Evolutionary conservation across 2,329 filamentous ascomycete species (phyloP).

Genomic region (Colletotrichum sp.): DNA sequence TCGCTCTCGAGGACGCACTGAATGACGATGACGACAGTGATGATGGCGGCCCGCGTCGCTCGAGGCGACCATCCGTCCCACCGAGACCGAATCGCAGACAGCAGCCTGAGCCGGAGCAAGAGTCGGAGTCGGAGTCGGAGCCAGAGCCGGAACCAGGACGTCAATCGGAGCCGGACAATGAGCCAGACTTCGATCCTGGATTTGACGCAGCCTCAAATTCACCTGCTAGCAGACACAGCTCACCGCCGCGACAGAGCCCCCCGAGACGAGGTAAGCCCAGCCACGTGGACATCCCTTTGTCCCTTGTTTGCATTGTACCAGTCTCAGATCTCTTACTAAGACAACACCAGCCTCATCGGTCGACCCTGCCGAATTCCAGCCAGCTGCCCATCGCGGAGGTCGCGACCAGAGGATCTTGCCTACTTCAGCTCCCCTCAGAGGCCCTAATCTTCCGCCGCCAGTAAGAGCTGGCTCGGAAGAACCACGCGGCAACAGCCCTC

Average conservation of each 20-base stretch:
- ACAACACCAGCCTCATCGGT: neutral
- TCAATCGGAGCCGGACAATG: neutral
- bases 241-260: neutral
- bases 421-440: neutral
- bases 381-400: neutral
- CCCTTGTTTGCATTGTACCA: neutral
- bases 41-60: neutral
- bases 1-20: conserved; percentile 22
- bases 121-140: neutral
- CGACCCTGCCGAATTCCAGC: neutral
- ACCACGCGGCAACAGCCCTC: neutral
- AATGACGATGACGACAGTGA: conserved; percentile 4
- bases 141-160: neutral
- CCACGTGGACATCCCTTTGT: neutral
- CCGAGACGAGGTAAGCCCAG: neutral
- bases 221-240: neutral
- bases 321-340: conserved; percentile 11
- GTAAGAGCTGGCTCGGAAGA: neutral
- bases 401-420: neutral
- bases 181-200: neutral
- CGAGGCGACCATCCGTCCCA: neutral
- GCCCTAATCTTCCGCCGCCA: neutral
- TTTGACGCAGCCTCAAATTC: neutral
- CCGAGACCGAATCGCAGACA: neutral
- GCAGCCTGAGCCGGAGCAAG: neutral